Conservation (phyloP, 371 early-diverging fungal genomes). For the Syncephalis plumigaleata region DNA sequence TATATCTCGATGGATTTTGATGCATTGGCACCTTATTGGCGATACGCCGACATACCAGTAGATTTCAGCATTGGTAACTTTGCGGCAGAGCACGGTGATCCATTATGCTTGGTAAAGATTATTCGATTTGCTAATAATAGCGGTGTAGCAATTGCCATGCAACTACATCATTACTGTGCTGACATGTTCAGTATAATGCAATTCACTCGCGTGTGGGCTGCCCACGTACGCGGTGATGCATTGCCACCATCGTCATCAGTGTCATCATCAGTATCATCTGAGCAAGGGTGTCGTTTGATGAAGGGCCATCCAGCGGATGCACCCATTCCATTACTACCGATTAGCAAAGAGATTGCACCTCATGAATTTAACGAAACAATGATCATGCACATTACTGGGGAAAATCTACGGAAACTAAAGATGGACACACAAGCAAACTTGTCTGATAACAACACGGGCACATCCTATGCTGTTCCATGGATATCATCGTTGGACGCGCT, state of each 20-base stretch:
- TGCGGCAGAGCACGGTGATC: background rate
- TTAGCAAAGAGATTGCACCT: background rate
- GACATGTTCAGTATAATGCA: background rate
- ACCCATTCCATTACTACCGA: background rate
- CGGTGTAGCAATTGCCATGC: background rate
- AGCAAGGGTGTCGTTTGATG: background rate
- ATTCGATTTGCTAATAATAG: background rate
- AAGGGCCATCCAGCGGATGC: background rate
- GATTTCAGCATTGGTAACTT: background rate
- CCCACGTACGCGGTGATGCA: background rate
- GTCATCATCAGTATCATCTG: background rate
- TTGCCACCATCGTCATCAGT: background rate
- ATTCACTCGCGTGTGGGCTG: background rate
- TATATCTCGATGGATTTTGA: background rate
- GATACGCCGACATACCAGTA: background rate
- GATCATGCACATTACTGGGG: background rate
- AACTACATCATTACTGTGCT: background rate
- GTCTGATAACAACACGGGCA: background rate
- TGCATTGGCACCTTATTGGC: background rate
- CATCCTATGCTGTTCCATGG: background rate
- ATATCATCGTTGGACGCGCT: background rate
- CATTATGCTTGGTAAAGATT: background rate
- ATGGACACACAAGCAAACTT: background rate
- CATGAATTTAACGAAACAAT: background rate
- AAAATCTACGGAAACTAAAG: background rate